Evolutionary conservation across 148 eudicot genomes (phyloP).

Genomic region (Rhododendron ferrugineum): DNA sequence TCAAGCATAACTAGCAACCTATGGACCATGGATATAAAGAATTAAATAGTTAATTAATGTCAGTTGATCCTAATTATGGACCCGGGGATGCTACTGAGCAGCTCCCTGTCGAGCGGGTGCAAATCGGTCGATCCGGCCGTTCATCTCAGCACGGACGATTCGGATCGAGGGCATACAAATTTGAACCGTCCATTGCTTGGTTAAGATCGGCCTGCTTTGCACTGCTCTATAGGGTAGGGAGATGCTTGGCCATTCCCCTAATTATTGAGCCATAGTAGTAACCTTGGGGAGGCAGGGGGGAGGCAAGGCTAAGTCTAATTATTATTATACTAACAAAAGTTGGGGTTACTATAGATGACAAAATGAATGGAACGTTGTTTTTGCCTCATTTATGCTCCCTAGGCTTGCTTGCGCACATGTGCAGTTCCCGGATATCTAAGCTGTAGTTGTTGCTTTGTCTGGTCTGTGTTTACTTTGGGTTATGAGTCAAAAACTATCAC

Average conservation of each 20-base stretch:
- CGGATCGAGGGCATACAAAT: too few species aligned
- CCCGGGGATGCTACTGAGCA: too few species aligned
- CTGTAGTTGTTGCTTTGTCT: not conserved
- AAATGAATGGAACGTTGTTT: constrained; percentile 15
- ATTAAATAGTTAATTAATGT: not conserved
- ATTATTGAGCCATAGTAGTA: not conserved
- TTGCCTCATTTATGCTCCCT: constrained; percentile 21
- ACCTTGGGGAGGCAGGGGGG: not conserved
- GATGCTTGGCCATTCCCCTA: not conserved
- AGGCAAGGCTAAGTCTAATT: not conserved
- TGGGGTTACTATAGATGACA: constrained; percentile 44
- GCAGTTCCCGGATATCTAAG: constrained; percentile 34
- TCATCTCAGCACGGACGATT: too few species aligned
- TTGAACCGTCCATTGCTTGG: too few species aligned
- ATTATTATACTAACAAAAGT: constrained; percentile 9
- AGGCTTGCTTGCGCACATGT: constrained; percentile 51
- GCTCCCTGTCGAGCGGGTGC: too few species aligned
- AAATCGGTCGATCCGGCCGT: too few species aligned
- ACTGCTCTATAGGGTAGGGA: too few species aligned
- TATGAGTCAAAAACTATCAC: constrained; percentile 14
- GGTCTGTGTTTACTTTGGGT: constrained; percentile 5
- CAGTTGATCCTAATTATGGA: not conserved
- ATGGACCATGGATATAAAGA: not conserved
- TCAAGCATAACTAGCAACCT: not conserved
- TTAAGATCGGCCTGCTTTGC: too few species aligned